Base-by-base conservation (phyloP, 1,139 yeast species). In the Geotrichum candidum region DNA sequence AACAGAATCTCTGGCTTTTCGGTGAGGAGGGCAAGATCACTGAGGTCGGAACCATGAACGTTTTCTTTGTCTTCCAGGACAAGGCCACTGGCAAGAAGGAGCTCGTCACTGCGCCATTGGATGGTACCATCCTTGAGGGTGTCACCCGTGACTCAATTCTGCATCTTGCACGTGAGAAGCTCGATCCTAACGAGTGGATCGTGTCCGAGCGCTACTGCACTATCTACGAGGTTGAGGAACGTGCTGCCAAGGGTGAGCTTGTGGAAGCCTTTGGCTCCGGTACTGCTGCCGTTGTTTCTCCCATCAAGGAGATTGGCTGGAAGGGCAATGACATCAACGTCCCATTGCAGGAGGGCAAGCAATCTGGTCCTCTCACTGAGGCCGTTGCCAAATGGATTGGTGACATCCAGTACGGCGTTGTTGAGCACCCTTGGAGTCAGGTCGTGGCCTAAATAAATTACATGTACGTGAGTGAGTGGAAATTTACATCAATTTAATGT, bases 21-120 rank as follows among this genome's bases (percentile, higher is more conserved):
- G 97, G 97, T 62, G 89, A 88, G 58, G 94, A 92, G 72, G 90
- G 91, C 65, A 78, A 85, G 74, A 83, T 94, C 70, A 94, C 98
- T 66, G 99, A 94, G 78, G 98, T 90, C 64, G 99, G 99, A 68
- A 91, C 98, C 64, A 94, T 94, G 98, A 94, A 94, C 77, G 92
- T 83, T 56, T 94, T 92, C 78, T 86, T 89, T 69, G 97, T 85
- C 15, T 90, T 92, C 79, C 78, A 85, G 76, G 83, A 86, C 72
- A 68, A 78, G 7, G 79, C 77, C 27, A 82, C 86, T 52, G 97
- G 96, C 61, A 88, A 86, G 78, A 88, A 88, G 73, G 99, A 94
- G 79, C 82, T 94, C 69, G 96, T 86, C 55, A 94, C 99, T 64
- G 96, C 97, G 64, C 99, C 99, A 65, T 80, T 92, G 70, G 98